Percentiles rank a stretch among this genome's conserved stretches.
phyloP scores from a whole-genome alignment of 768 basidiomycete genomes.

The Dentipellis fragilis region DNA sequence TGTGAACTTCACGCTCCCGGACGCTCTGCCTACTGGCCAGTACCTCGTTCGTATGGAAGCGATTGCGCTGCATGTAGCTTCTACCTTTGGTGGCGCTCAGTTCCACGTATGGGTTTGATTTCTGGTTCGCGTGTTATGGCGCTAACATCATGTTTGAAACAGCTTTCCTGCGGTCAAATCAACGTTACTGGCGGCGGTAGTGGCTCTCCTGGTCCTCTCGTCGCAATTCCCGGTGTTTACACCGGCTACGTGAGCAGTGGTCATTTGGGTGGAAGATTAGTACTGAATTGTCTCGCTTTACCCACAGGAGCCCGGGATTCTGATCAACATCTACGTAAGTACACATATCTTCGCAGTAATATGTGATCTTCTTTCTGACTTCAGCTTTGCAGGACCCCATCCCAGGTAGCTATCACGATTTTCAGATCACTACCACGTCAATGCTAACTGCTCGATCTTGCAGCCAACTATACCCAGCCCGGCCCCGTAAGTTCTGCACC shows the following conservation, averaged over 20 bases:
- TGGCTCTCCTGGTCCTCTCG: conserved; percentile 23
- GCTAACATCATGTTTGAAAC: not conserved
- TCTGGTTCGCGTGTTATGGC: not conserved
- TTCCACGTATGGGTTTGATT: conserved; percentile 15
- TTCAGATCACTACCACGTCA: not conserved
- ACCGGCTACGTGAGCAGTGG: conserved; percentile 12
- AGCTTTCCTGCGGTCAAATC: conserved; percentile 24
- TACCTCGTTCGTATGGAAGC: conserved; percentile 20
- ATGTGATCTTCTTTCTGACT: not conserved
- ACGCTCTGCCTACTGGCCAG: conserved; percentile 21
- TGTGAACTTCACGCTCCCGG: conserved; percentile 23
- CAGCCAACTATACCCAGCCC: conserved; percentile 2
- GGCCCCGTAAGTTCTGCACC: conserved; percentile 1
- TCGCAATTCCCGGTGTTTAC: conserved; percentile 25
- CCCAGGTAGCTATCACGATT: not conserved
- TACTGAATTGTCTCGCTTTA: not conserved
- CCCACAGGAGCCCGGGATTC: conserved; percentile 21
- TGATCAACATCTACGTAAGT: conserved; percentile 21
- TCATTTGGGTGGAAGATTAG: not conserved
- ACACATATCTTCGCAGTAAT: not conserved
- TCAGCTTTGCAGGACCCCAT: not conserved
- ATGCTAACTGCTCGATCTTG: not conserved
- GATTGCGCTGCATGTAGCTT: conserved; percentile 20
- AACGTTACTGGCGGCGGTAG: conserved; percentile 23
- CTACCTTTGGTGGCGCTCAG: conserved; percentile 20